phyloP scores from a whole-genome alignment of 192 early-diverging fungal species.

The Pilaira anomala region DNA sequence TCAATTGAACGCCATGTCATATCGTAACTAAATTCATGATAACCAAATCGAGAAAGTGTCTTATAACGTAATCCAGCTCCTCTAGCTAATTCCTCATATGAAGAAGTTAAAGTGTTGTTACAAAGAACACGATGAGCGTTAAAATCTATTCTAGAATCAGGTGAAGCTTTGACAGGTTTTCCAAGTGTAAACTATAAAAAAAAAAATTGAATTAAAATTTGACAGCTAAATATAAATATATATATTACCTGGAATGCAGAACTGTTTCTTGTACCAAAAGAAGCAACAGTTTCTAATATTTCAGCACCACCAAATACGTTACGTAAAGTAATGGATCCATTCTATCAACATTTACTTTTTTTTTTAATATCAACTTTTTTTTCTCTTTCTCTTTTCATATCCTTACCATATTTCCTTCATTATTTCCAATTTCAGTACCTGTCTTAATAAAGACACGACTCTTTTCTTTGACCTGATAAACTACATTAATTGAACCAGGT shows the following conservation, averaged over 20 bases:
- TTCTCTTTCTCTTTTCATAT: neutral
- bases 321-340: conserved; percentile 64
- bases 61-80: conserved; percentile 56
- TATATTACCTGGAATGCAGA: conserved; percentile 54
- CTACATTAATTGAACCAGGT: conserved; percentile 63
- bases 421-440: conserved; percentile 86
- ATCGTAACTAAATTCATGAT: conserved; percentile 69
- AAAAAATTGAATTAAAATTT: neutral
- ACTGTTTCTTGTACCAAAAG: conserved; percentile 72
- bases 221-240: neutral
- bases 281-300: conserved; percentile 65
- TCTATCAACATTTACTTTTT: conserved; percentile 28
- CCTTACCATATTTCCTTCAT: conserved; percentile 80
- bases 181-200: conserved; percentile 51
- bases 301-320: conserved; percentile 93
- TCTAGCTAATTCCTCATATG: conserved; percentile 72
- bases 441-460: conserved; percentile 75
- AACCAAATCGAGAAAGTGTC: conserved; percentile 45
- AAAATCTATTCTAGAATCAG: conserved; percentile 62
- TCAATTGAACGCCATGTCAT: conserved; percentile 77
- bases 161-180: conserved; percentile 70
- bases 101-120: conserved; percentile 61
- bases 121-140: conserved; percentile 62
- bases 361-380: neutral
- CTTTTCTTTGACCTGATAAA: conserved; percentile 67